These are phyloP conservation scores for Exophiala oligosperma DNA, from an alignment of 2,329 filamentous ascomycete genomes.

Conservation along the genomic window DNA sequence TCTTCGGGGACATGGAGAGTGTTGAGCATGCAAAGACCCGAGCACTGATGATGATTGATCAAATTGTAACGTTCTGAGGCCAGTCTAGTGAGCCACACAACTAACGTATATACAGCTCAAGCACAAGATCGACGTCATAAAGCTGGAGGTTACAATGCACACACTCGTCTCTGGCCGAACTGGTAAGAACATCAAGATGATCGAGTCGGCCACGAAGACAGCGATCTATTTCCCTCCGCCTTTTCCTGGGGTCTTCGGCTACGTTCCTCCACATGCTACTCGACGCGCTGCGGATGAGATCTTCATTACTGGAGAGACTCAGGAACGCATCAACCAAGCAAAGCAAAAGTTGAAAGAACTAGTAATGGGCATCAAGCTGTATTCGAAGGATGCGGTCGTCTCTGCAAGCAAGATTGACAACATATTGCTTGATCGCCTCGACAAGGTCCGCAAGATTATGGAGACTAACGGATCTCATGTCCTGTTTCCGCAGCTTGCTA, in stretches of 20 bases:
- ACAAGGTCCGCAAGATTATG: constrained; percentile 97
- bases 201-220: constrained; percentile 92
- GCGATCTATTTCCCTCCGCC: constrained; percentile 97
- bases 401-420: constrained; percentile 92
- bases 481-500: constrained; percentile 83
- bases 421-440: constrained; percentile 83
- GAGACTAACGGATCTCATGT: constrained; percentile 96
- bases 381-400: constrained; percentile 88
- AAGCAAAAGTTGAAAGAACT: constrained; percentile 91
- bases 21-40: constrained; percentile 96
- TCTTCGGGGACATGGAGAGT: constrained; percentile 93
- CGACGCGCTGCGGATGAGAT: constrained; percentile 85
- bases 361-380: constrained; percentile 75
- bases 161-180: constrained; percentile 90
- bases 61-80: constrained; percentile 62
- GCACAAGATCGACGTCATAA: constrained; percentile 70
- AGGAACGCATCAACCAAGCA: constrained; percentile 79
- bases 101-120: constrained; percentile 44
- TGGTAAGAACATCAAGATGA: constrained; percentile 95
- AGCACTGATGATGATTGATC: constrained; percentile 95
- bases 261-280: constrained; percentile 77
- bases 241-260: constrained; percentile 88
- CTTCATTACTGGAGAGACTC: constrained; percentile 88
- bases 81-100: background rate
- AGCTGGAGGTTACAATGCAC: constrained; percentile 83